phyloP scores from a whole-genome alignment of 2,329 filamentous ascomycete species.

The Arthroderma sp. region DNA sequence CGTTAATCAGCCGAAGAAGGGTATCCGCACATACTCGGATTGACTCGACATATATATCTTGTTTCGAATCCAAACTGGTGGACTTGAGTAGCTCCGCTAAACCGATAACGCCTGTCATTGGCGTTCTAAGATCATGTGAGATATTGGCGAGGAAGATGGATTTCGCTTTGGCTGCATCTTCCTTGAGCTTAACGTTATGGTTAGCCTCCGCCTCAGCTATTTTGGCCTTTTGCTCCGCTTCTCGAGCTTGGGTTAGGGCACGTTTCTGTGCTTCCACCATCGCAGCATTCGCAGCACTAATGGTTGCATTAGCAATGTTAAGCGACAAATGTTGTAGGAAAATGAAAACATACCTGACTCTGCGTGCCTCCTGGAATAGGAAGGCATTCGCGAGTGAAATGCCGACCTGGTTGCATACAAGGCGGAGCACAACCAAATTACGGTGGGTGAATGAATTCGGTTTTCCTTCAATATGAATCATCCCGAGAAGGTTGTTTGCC shows the following conservation, averaged over 20 bases:
- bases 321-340: background rate
- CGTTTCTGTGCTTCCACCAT: conserved; percentile 55
- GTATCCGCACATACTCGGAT: conserved; percentile 58
- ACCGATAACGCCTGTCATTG: conserved; percentile 86
- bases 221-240: conserved; percentile 52
- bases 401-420: conserved; percentile 51
- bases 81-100: conserved; percentile 50
- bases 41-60: conserved; percentile 49
- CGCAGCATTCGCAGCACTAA: conserved; percentile 45
- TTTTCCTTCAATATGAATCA: conserved; percentile 49
- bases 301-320: conserved; percentile 3
- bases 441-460: conserved; percentile 53
- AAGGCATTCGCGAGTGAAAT: conserved; percentile 53
- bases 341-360: conserved; percentile 30
- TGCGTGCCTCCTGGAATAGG: conserved; percentile 48
- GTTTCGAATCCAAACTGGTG: conserved; percentile 43
- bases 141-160: conserved; percentile 97
- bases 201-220: conserved; percentile 51
- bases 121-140: conserved; percentile 75
- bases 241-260: conserved; percentile 47
- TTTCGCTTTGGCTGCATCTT: conserved; percentile 59
- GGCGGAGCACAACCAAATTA: conserved; percentile 36
- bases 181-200: conserved; percentile 52
- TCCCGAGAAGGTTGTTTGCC: conserved; percentile 45
- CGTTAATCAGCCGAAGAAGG: conserved; percentile 75